Evolutionary conservation across 345 rosid genomes (phyloP).

Genomic region (Aurinia saxatilis): DNA sequence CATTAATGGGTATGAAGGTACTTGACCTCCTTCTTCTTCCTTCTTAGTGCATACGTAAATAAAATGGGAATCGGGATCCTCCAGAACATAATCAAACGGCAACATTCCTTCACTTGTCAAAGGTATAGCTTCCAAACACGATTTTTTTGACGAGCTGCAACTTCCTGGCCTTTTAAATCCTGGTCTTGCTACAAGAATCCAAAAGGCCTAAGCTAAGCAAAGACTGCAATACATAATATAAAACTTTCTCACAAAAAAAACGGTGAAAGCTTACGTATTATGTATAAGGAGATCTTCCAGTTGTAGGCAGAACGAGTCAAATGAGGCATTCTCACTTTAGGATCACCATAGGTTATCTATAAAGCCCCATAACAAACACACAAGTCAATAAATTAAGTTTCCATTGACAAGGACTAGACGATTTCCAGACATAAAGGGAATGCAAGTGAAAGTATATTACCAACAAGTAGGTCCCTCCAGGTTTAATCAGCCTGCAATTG

Average conservation of each 20-base stretch:
- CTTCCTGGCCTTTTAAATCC: conserved; percentile 49
- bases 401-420: not conserved
- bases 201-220: not conserved
- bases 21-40: conserved; percentile 30
- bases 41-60: conserved; percentile 70
- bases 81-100: conserved; percentile 56
- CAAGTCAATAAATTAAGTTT: conserved; percentile 3
- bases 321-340: conserved; percentile 84
- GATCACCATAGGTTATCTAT: conserved; percentile 97
- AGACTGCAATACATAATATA: not conserved
- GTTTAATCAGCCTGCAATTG: conserved; percentile 70
- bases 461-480: conserved; percentile 85
- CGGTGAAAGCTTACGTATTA: conserved; percentile 59
- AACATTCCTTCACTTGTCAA: conserved; percentile 58
- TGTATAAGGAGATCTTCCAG: conserved; percentile 69
- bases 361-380: not conserved
- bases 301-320: conserved; percentile 49
- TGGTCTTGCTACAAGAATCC: conserved; percentile 65
- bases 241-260: not conserved
- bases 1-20: conserved; percentile 38
- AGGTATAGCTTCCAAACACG: conserved; percentile 62
- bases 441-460: conserved; percentile 31
- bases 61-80: conserved; percentile 92
- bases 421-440: not conserved
- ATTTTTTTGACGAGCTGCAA: conserved; percentile 35